phyloP scores from a whole-genome alignment of 192 early-diverging fungal species.

The Allomyces macrogynus region DNA sequence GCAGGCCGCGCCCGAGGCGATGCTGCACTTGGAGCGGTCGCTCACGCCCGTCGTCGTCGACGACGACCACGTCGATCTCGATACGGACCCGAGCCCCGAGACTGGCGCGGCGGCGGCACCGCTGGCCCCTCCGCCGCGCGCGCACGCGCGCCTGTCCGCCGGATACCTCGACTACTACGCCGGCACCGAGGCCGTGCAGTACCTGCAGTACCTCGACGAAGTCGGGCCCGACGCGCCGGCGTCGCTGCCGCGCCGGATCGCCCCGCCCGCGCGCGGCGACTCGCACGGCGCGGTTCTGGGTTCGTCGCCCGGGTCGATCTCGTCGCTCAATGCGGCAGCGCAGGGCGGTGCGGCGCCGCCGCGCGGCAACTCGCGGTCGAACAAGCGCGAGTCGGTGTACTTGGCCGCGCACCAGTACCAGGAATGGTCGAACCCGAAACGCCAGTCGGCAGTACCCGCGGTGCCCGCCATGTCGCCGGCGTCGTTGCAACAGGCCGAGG shows the following conservation, averaged over 20 bases:
- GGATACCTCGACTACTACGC: neutral
- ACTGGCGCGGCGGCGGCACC: neutral
- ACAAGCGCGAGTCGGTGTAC: neutral
- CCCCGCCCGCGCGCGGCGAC: neutral
- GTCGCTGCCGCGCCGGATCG: neutral
- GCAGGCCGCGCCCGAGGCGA: neutral
- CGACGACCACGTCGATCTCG: neutral
- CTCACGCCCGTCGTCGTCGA: neutral
- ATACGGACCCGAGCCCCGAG: neutral
- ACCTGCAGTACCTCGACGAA: neutral
- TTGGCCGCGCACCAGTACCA: neutral
- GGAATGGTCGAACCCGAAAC: neutral
- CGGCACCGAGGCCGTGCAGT: neutral
- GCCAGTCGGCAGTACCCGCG: neutral
- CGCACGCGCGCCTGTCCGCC: neutral
- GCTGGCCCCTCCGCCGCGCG: neutral
- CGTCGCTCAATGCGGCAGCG: too few species aligned
- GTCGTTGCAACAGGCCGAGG: neutral
- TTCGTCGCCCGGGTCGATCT: neutral
- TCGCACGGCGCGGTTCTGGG: neutral
- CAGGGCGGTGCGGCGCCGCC: neutral
- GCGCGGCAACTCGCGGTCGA: neutral
- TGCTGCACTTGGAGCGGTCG: neutral
- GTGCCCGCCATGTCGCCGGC: neutral
- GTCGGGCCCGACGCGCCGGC: neutral